Evolutionary conservation across 805 yeast species (phyloP).

Genomic region (Lipomyces japonicus): DNA sequence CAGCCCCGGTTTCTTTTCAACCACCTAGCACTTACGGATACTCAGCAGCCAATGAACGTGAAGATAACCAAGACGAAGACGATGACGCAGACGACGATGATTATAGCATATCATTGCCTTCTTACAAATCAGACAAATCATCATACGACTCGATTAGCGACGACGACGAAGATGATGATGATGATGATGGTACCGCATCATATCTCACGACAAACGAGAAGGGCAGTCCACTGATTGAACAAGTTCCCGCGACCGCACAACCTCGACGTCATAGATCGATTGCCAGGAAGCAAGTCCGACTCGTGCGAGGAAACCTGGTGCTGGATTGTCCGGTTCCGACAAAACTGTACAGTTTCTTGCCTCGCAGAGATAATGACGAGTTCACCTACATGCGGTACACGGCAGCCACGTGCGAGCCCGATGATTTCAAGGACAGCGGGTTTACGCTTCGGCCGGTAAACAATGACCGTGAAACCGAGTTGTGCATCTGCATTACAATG

Average conservation of each 20-base stretch:
- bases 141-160: background rate
- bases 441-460: constrained; percentile 84
- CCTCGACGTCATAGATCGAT: constrained; percentile 59
- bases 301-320: constrained; percentile 77
- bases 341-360: constrained; percentile 76
- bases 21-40: constrained; percentile 1
- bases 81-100: constrained; percentile 1
- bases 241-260: constrained; percentile 25
- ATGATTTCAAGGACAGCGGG: constrained; percentile 72
- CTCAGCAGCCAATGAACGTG: background rate
- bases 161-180: constrained; percentile 6
- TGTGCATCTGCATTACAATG: constrained; percentile 92
- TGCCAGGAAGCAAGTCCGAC: constrained; percentile 67
- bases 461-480: constrained; percentile 84
- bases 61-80: constrained; percentile 5
- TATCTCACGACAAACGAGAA: constrained; percentile 3
- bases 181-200: constrained; percentile 12
- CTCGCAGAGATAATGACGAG: constrained; percentile 85
- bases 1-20: constrained; percentile 2
- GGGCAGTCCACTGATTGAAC: constrained; percentile 18
- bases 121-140: background rate
- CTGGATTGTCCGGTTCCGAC: constrained; percentile 94
- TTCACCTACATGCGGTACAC: constrained; percentile 95
- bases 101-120: constrained; percentile 1
- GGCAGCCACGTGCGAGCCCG: constrained; percentile 93